phyloP scores from a whole-genome alignment of 257 asterid genomes.

The Cynanchum wilfordii region DNA sequence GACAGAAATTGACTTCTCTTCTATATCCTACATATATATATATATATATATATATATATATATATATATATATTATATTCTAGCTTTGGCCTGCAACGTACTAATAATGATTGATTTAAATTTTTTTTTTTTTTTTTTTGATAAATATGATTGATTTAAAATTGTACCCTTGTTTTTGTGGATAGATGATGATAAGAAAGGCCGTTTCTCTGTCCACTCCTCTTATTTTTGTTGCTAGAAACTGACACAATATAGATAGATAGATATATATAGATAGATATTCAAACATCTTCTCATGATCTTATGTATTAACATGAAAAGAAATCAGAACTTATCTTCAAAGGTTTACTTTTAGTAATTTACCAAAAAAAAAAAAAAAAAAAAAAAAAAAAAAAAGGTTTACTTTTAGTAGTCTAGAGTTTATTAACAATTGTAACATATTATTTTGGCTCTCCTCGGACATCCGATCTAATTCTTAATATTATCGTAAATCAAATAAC shows the following conservation, averaged over 20 bases:
- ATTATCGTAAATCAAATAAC: too few relatives aligned
- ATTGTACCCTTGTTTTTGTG: background rate
- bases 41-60: too few relatives aligned
- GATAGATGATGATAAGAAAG: conserved; percentile 4
- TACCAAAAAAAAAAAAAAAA: too few relatives aligned
- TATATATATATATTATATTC: too few relatives aligned
- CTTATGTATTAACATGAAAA: background rate
- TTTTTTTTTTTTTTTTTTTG: too few relatives aligned
- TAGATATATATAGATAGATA: background rate
- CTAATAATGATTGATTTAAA: background rate
- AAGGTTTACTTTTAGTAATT: background rate
- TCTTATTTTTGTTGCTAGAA: background rate
- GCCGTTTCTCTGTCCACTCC: conserved; percentile 5
- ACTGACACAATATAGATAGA: background rate
- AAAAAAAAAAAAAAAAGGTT: too few relatives aligned
- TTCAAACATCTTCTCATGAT: background rate
- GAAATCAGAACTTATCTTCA: background rate
- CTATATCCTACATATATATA: too few relatives aligned
- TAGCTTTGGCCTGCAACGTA: background rate
- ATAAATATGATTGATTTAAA: background rate
- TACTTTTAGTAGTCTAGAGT: background rate
- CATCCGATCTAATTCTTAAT: too few relatives aligned
- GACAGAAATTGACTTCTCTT: background rate
- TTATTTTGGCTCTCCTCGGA: too few relatives aligned
- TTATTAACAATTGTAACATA: background rate